Evolutionary conservation across 2,329 filamentous ascomycete species (phyloP).

Genomic region (Plectosphaerella sp.): DNA sequence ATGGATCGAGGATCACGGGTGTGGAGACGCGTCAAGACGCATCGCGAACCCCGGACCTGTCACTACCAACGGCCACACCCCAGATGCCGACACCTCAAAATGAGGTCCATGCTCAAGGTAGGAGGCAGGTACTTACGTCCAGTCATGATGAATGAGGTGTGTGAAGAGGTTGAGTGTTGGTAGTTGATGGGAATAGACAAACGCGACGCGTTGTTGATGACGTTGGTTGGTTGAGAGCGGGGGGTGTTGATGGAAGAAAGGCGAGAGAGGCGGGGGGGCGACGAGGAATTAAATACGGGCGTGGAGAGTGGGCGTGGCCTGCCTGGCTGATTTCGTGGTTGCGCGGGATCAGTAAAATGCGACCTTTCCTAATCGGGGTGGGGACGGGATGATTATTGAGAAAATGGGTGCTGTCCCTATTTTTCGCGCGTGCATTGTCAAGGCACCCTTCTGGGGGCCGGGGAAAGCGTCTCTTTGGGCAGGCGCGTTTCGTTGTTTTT

Average conservation of each 20-base stretch:
- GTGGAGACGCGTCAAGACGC: constrained; percentile 4
- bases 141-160: constrained; percentile 57
- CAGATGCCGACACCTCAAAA: constrained; percentile 9
- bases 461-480: constrained; percentile 3
- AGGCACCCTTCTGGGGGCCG: constrained; percentile 4
- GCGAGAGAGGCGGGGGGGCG: constrained; percentile 11
- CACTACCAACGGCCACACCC: not conserved
- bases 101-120: constrained; percentile 2
- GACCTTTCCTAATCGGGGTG: too few species aligned
- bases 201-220: constrained; percentile 17
- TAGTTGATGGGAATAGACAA: constrained; percentile 20
- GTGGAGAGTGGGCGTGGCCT: not conserved
- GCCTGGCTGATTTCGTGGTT: constrained; percentile 12
- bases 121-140: constrained; percentile 56
- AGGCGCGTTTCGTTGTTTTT: constrained; percentile 5
- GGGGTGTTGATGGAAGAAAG: constrained; percentile 14
- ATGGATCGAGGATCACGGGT: not conserved
- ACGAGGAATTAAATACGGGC: constrained; percentile 13
- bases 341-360: constrained; percentile 9
- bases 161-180: constrained; percentile 13
- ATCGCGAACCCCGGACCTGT: not conserved
- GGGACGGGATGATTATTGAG: not conserved
- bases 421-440: constrained; percentile 10
- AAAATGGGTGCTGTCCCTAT: constrained; percentile 11
- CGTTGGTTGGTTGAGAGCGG: constrained; percentile 10